These are phyloP conservation scores for Podaxis sp. DNA, from an alignment of 768 basidiomycete species.

Conservation along the genomic window DNA sequence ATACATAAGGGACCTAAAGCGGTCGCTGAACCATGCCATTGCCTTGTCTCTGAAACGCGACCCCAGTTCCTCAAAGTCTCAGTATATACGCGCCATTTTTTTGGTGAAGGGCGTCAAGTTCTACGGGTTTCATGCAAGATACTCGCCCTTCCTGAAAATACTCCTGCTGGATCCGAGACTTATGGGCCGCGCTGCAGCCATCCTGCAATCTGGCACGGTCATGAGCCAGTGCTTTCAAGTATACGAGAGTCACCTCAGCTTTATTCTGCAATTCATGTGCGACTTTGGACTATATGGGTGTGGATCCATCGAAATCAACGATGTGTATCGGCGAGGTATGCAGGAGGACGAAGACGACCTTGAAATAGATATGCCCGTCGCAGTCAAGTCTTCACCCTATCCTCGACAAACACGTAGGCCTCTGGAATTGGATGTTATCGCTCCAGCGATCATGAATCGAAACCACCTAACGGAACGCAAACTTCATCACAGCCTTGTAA, in stretches of 20 bases:
- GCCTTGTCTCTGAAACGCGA: slow-evolving; percentile 78
- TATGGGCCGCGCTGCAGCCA: slow-evolving; percentile 67
- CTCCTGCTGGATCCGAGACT: slow-evolving; percentile 68
- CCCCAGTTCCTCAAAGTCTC: slow-evolving; percentile 54
- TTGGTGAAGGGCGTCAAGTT: slow-evolving; percentile 95
- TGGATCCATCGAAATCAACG: slow-evolving; percentile 77
- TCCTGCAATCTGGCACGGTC: slow-evolving; percentile 80
- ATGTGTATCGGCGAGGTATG: slow-evolving; percentile 59
- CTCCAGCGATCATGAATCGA: slow-evolving; percentile 88
- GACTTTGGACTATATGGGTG: slow-evolving; percentile 96
- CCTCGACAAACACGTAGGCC: slow-evolving; percentile 63
- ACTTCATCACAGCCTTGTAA: slow-evolving; percentile 65
- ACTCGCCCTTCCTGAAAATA: slow-evolving; percentile 89
- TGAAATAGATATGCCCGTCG: slow-evolving; percentile 9
- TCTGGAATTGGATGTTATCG: slow-evolving; percentile 82
- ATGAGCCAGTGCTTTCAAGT: slow-evolving; percentile 77
- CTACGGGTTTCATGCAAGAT: slow-evolving; percentile 89
- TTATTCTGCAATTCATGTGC: slow-evolving; percentile 87
- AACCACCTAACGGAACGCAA: slow-evolving; percentile 59
- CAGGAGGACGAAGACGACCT: slow-evolving; percentile 35
- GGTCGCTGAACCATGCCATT: slow-evolving; percentile 85
- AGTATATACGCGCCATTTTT: slow-evolving; percentile 72
- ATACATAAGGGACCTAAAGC: slow-evolving; percentile 67
- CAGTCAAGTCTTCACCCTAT: slow-evolving; percentile 54
- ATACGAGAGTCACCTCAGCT: slow-evolving; percentile 91